These are phyloP conservation scores for Byssothecium circinans DNA, from an alignment of 2,329 filamentous ascomycete species.

Conservation along the genomic window DNA sequence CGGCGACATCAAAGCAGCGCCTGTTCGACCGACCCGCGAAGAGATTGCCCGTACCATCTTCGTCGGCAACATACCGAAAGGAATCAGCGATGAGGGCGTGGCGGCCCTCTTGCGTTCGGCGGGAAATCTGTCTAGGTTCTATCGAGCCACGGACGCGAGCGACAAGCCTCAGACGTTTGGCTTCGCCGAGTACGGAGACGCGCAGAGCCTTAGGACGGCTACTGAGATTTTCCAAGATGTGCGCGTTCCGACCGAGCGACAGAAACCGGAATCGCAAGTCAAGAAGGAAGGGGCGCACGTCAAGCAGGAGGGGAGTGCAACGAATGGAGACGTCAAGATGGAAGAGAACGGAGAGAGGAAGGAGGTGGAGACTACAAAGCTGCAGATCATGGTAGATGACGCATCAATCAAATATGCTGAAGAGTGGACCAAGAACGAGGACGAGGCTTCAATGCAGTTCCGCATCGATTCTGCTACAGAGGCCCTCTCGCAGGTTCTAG, in stretches of 20 bases:
- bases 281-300: slow-evolving; percentile 48
- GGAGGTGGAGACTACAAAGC: slow-evolving; percentile 66
- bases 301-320: slow-evolving; percentile 7
- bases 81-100: slow-evolving; percentile 73
- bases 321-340: too few relatives aligned
- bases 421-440: slow-evolving; percentile 68
- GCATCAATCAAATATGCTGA: slow-evolving; percentile 83
- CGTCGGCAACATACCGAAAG: slow-evolving; percentile 80
- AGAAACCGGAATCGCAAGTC: slow-evolving; percentile 54
- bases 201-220: slow-evolving; percentile 81
- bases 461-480: slow-evolving; percentile 70
- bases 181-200: slow-evolving; percentile 93
- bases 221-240: slow-evolving; percentile 82
- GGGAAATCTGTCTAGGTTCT: slow-evolving; percentile 82
- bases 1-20: slow-evolving; percentile 61
- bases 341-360: slow-evolving; percentile 45
- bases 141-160: slow-evolving; percentile 73
- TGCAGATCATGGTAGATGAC: slow-evolving; percentile 75
- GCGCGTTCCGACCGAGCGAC: slow-evolving; percentile 77
- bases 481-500: slow-evolving; percentile 68
- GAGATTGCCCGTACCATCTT: slow-evolving; percentile 93
- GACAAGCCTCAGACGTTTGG: slow-evolving; percentile 85
- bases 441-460: slow-evolving; percentile 64
- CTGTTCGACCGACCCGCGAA: slow-evolving; percentile 81
- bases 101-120: slow-evolving; percentile 77